phyloP scores from a whole-genome alignment of 2,329 filamentous ascomycete species.

The Neurospora crassa region DNA sequence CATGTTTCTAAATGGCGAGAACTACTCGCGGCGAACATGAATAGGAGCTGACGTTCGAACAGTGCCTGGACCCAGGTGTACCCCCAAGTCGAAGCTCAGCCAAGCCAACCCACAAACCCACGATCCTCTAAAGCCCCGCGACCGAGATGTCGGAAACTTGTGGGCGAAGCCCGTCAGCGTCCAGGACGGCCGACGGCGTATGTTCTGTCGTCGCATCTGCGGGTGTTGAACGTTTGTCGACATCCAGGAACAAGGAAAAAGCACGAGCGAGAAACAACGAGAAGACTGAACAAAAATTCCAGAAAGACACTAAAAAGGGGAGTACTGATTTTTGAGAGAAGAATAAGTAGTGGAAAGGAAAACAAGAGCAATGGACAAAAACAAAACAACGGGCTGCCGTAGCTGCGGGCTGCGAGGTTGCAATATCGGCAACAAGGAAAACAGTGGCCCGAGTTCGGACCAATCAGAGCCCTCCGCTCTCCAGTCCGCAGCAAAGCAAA shows the following conservation, averaged over 20 bases:
- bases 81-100: not conserved
- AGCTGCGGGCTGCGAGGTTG: not conserved
- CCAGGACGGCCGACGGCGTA: not conserved
- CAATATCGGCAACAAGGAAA: not conserved
- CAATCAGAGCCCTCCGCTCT: not conserved
- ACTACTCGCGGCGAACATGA: not conserved
- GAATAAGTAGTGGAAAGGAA: slow-evolving; percentile 1
- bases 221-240: not conserved
- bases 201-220: not conserved
- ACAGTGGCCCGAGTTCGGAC: not conserved
- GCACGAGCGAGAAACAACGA: not conserved
- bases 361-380: slow-evolving; percentile 7
- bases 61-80: not conserved
- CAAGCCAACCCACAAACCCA: not conserved
- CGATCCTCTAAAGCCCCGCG: not conserved
- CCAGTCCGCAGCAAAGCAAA: not conserved
- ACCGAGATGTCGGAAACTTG: not conserved
- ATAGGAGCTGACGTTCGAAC: not conserved
- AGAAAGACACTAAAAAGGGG: slow-evolving; percentile 1
- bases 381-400: slow-evolving; percentile 13
- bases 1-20: not conserved
- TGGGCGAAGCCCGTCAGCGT: not conserved
- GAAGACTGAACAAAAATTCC: not conserved
- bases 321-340: not conserved
- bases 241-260: not conserved